Evolutionary conservation across 164 flowering plant genomes (phyloP), one percentile per base, ranked within the genome.

Genomic region (Macadamia integrifolia): DNA sequence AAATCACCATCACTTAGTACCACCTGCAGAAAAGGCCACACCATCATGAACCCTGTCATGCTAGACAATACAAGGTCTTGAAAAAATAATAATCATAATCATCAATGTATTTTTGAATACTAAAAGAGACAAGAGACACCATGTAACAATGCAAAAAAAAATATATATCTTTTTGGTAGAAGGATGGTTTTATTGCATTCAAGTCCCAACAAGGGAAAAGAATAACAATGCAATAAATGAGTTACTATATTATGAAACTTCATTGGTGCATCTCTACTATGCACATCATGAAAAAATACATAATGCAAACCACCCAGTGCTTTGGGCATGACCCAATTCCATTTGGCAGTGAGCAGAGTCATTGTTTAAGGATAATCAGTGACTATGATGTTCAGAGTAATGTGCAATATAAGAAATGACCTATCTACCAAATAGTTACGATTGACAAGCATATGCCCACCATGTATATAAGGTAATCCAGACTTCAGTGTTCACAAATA

Each of bases 1-100:
- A 81, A 68, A 77, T 90, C 91, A 31, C 98, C 98, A 79, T 92
- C 99, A 71, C 84, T 94, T 55, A 92, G 75, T 73, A 82, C 83
- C 63, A 92, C 89, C 99, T 94, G 86, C 69, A 75, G 59, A 9
- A 67, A 72, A 64, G 14, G 44, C 29, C 50, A 61, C 60, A 62
- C 23, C 15, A 3, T 31, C 28, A 58, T 58, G 31, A 64, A 65
- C 49, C 18, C 29, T 64, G n/a, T 14, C 58, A 12, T n/a, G 1
- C 14, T 6, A 58, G 9, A 18, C 61, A 66, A 35, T 10, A 31
- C 14, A 60, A 14, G 5, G 1, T 60, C 28, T 31, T 12, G 43
- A 31, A 53, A 3, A 14, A 53, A 14, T 12, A 14, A 28, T 46
- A 46, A 15, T 52, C 28, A 50, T 30, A n/a, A 64, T 29, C 50